Conservation (phyloP, 495 filamentous ascomycete species). For the Cenococcum geophilum region DNA sequence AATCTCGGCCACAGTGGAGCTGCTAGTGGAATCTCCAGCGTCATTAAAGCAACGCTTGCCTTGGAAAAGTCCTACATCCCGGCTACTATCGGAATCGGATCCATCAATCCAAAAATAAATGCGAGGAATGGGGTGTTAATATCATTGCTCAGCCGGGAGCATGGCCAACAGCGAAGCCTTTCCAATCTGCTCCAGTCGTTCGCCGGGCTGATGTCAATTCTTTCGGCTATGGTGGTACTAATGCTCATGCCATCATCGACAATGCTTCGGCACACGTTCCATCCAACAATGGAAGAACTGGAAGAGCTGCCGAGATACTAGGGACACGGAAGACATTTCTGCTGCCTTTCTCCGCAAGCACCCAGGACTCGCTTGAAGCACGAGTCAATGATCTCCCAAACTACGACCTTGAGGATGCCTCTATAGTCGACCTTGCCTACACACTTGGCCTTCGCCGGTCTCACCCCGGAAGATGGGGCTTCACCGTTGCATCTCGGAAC, state of each 20-base stretch:
- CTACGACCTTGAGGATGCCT: neutral
- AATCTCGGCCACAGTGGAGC: constrained; percentile 36
- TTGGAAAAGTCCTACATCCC: constrained; percentile 40
- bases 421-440: constrained; percentile 36
- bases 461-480: constrained; percentile 31
- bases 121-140: neutral
- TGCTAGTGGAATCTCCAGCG: constrained; percentile 33
- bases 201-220: constrained; percentile 32
- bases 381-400: constrained; percentile 19
- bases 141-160: too few relatives aligned
- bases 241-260: constrained; percentile 22
- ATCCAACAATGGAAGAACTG: neutral
- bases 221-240: constrained; percentile 29
- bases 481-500: constrained; percentile 18
- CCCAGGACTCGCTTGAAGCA: constrained; percentile 12
- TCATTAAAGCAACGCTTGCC: constrained; percentile 38
- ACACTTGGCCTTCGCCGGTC: constrained; percentile 36
- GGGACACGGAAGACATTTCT: neutral
- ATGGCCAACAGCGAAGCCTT: too few relatives aligned
- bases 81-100: constrained; percentile 30
- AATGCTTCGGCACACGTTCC: constrained; percentile 26
- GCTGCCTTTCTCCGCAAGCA: neutral
- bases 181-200: neutral
- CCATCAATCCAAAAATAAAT: constrained; percentile 32
- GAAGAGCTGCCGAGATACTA: neutral